These are phyloP conservation scores for Lachnellula occidentalis DNA, from an alignment of 2,329 filamentous ascomycete genomes.

Conservation along the genomic window DNA sequence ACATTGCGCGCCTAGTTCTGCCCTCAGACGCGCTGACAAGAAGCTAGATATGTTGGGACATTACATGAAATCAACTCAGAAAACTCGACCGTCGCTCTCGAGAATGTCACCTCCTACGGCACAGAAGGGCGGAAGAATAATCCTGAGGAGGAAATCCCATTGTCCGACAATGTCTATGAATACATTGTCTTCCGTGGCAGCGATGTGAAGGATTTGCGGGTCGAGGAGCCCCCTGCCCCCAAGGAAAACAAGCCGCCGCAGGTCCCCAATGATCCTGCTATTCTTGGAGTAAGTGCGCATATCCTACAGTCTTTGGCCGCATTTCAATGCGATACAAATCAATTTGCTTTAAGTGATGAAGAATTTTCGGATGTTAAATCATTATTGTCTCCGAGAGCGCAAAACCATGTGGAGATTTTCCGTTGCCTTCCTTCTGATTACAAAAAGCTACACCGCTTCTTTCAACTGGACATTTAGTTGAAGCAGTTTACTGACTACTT, in stretches of 20 bases:
- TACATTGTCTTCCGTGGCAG: conserved; percentile 98
- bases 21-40: conserved; percentile 10
- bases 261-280: conserved; percentile 91
- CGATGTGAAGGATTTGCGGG: conserved; percentile 95
- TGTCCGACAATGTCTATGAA: conserved; percentile 87
- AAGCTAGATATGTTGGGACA: conserved; percentile 80
- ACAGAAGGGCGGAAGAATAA: conserved; percentile 83
- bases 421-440: conserved; percentile 99
- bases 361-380: conserved; percentile 93
- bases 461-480: conserved; percentile 2
- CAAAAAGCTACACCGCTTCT: conserved; percentile 12
- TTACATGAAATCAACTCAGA: conserved; percentile 98
- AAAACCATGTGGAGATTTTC: conserved; percentile 91
- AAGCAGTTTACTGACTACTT: conserved; percentile 17
- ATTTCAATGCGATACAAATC: not conserved
- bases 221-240: conserved; percentile 74
- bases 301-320: conserved; percentile 10
- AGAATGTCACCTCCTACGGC: conserved; percentile 91
- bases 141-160: conserved; percentile 73
- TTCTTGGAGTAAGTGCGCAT: conserved; percentile 78
- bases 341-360: conserved; percentile 68
- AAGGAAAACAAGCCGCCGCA: conserved; percentile 71
- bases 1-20: conserved; percentile 29
- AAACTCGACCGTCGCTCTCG: conserved; percentile 90
- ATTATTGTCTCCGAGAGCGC: conserved; percentile 84